These are phyloP conservation scores for Linderina pennispora DNA, from an alignment of 192 early-diverging fungal genomes.

Conservation along the genomic window DNA sequence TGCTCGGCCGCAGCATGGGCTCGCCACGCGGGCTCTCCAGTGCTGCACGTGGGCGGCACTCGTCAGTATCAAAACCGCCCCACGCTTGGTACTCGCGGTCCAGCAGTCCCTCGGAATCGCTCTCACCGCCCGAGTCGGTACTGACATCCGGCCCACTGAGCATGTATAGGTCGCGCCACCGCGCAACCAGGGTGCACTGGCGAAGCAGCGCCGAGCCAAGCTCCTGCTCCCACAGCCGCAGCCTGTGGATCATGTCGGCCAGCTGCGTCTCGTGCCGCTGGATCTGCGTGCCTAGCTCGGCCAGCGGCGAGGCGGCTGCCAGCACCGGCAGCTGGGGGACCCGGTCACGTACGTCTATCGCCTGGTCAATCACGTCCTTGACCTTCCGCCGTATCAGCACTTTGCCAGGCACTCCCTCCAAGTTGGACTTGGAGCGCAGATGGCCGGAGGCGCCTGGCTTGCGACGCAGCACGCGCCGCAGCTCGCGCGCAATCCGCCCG, in stretches of 20 bases:
- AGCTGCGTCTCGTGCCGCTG: constrained; percentile 36
- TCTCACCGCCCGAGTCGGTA: neutral
- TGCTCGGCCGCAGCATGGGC: constrained; percentile 13
- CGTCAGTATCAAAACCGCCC: no score
- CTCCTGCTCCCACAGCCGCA: constrained; percentile 34
- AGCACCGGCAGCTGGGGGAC: no score
- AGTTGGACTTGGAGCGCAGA: constrained; percentile 15
- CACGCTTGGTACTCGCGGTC: no score
- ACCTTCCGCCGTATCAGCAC: no score
- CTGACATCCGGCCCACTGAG: neutral
- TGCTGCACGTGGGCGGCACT: constrained; percentile 1
- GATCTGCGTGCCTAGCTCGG: constrained; percentile 9
- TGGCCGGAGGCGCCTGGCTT: constrained; percentile 21
- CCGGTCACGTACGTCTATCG: no score
- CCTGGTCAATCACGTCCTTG: no score
- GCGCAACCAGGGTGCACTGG: constrained; percentile 25
- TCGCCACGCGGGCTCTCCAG: neutral
- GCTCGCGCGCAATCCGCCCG: constrained; percentile 35
- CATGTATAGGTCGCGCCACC: constrained; percentile 39
- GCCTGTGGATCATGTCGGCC: constrained; percentile 21
- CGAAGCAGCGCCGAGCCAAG: constrained; percentile 30
- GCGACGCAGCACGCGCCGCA: constrained; percentile 38
- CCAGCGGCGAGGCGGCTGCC: no score
- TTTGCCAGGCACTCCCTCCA: constrained; percentile 11
- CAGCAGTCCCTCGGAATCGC: neutral